phyloP scores from a whole-genome alignment of 345 rosid species.

The Crucihimalaya himalaica region DNA sequence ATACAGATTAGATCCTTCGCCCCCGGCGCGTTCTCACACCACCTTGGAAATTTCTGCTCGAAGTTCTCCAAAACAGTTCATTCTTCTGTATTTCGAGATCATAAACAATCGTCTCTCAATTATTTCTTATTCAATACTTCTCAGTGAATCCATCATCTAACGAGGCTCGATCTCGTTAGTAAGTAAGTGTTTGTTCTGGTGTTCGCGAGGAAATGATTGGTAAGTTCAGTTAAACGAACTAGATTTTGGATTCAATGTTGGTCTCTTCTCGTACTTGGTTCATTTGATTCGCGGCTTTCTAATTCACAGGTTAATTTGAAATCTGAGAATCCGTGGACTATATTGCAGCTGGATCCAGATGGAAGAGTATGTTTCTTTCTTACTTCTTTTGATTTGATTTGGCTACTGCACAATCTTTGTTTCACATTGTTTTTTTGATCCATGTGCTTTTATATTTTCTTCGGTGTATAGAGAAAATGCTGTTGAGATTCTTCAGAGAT shows the following conservation, averaged over 20 bases:
- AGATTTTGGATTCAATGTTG: slow-evolving; percentile 3
- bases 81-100: slow-evolving; percentile 22
- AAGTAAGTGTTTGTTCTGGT: too few species aligned
- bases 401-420: neutral
- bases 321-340: neutral
- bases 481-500: slow-evolving; percentile 78
- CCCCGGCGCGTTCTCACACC: neutral
- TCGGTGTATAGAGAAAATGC: slow-evolving; percentile 61
- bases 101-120: neutral
- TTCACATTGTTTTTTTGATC: neutral
- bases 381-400: neutral
- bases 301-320: neutral
- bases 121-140: neutral
- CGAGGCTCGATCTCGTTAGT: slow-evolving; percentile 33
- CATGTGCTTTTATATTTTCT: neutral
- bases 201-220: slow-evolving; percentile 19
- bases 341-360: slow-evolving; percentile 30
- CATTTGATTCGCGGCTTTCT: neutral
- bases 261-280: slow-evolving; percentile 2
- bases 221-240: neutral
- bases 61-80: slow-evolving; percentile 12
- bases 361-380: slow-evolving; percentile 36
- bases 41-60: slow-evolving; percentile 2
- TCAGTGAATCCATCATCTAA: neutral
- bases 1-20: slow-evolving; percentile 24